Percentiles rank a stretch among this genome's conserved stretches.
These are phyloP conservation scores for Elaeis guineensis DNA, from an alignment of 176 grass and related monocot genomes.

Conservation along the genomic window DNA sequence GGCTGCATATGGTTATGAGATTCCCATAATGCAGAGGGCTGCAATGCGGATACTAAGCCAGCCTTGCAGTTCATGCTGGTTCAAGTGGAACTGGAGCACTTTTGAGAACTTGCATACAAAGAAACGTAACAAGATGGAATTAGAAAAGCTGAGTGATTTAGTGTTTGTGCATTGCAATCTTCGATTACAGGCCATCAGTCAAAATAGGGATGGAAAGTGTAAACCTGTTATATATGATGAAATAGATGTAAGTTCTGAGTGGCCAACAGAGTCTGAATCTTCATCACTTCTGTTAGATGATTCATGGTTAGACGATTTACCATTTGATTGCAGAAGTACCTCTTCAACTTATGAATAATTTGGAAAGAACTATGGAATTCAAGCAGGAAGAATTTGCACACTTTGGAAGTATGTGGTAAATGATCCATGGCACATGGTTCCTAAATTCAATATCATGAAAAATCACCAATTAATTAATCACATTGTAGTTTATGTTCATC, in stretches of 20 bases:
- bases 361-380: background rate
- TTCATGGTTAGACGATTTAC: slow-evolving; percentile 24
- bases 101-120: slow-evolving; percentile 10
- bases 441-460: too few species aligned
- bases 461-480: too few species aligned
- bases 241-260: slow-evolving; percentile 23
- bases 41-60: slow-evolving; percentile 24
- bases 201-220: slow-evolving; percentile 9
- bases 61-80: slow-evolving; percentile 23
- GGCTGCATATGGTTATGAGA: slow-evolving; percentile 24
- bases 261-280: slow-evolving; percentile 21
- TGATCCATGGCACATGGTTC: too few species aligned
- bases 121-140: slow-evolving; percentile 14
- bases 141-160: slow-evolving; percentile 20
- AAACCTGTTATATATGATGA: slow-evolving; percentile 18
- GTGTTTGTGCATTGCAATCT: slow-evolving; percentile 27
- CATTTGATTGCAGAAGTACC: slow-evolving; percentile 8
- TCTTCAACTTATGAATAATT: slow-evolving; percentile 11
- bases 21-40: slow-evolving; percentile 18
- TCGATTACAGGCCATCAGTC: slow-evolving; percentile 14
- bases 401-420: background rate
- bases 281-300: slow-evolving; percentile 18
- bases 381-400: background rate
- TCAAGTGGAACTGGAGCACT: slow-evolving; percentile 21
- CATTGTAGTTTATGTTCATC: too few species aligned